Conservation (phyloP, 257 asterid species). For the Eucommia ulmoides region DNA sequence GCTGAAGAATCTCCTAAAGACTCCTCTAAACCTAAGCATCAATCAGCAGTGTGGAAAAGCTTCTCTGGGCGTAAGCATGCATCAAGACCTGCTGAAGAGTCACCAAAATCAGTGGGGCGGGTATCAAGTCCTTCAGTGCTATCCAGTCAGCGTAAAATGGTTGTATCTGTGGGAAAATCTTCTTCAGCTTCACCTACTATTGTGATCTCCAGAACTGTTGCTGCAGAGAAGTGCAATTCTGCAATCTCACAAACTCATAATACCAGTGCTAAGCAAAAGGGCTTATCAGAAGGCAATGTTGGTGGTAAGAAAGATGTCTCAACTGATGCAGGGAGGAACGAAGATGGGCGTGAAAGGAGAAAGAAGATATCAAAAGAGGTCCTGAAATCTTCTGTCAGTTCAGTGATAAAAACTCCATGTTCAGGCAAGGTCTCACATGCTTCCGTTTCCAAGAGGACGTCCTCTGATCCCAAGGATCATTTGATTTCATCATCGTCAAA, state of each 20-base stretch:
- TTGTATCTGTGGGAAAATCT: constrained; percentile 34
- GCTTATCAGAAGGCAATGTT: constrained; percentile 30
- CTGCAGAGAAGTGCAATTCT: constrained; percentile 19
- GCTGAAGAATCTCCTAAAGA: no score
- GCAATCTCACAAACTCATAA: constrained; percentile 27
- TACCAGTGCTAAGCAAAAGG: constrained; percentile 29
- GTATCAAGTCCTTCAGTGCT: constrained; percentile 25
- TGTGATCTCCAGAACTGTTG: constrained; percentile 30
- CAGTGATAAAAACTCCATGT: constrained; percentile 33
- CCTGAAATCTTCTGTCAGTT: constrained; percentile 28
- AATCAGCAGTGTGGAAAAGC: constrained; percentile 26
- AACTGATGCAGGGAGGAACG: constrained; percentile 39
- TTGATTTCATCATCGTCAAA: constrained; percentile 31
- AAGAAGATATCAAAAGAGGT: constrained; percentile 53
- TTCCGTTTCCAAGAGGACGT: constrained; percentile 37
- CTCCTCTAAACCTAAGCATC: constrained; percentile 28
- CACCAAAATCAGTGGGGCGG: constrained; percentile 25
- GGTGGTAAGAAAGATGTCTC: constrained; percentile 29
- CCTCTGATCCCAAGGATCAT: constrained; percentile 45
- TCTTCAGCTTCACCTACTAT: constrained; percentile 24
- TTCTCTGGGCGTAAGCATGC: constrained; percentile 27
- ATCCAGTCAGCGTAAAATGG: constrained; percentile 36
- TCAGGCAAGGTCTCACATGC: constrained; percentile 36
- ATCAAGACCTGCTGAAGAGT: constrained; percentile 38
- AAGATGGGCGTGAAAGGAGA: constrained; percentile 39